Base-by-base conservation (phyloP, 2,329 filamentous ascomycete species). In the Trichoderma polysporum region DNA sequence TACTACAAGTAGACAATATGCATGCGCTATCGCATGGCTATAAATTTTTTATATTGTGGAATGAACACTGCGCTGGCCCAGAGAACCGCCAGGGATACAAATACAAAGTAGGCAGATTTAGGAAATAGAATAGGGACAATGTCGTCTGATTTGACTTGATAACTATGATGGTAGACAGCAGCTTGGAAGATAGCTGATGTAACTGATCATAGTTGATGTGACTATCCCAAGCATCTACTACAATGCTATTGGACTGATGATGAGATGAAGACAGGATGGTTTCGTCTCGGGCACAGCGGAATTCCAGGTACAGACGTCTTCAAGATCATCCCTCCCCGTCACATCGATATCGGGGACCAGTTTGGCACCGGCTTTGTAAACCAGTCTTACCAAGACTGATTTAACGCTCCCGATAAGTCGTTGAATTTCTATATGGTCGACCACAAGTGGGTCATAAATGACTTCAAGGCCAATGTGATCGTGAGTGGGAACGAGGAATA, bases 1-100 rank as follows among this genome's bases (percentile, higher is more conserved):
- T 85, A 37, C 85, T 85, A 2, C 84, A 86, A 10, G 85, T 87
- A 73, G 85, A 86, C 22, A 52, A 15, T 7, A 45, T 45, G 9
- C 41, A 45, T 45, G 41, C 41, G 41, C 12, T 45, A 22, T 45
- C 41, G 41, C n/a, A 4, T 45, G 41, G 41, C 41, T 7, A 15
- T 19, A 15, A 45, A 22, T 3, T 22, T 45, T 45, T 15, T 45
- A 10, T 4, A 45, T 45, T 15, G 17, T 33, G 56, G 50, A n/a
- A 69, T 50, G 25, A 35, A 69, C 5, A 56, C 65, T 22, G 58
- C 74, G 9, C 76, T 76, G 47, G 76, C 72, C 62, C 76, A 76
- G 33, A 79, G 63, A 0, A 77, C 71, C 4, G 68, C 75, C 10
- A 78, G 65, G 63, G 76, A 71, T 1, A 73, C 73, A 5, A 77